Percentiles rank a stretch among this genome's conserved stretches.
Conservation (phyloP, 1,284 basidiomycete genomes). For the Sporisorium reilianum region DNA sequence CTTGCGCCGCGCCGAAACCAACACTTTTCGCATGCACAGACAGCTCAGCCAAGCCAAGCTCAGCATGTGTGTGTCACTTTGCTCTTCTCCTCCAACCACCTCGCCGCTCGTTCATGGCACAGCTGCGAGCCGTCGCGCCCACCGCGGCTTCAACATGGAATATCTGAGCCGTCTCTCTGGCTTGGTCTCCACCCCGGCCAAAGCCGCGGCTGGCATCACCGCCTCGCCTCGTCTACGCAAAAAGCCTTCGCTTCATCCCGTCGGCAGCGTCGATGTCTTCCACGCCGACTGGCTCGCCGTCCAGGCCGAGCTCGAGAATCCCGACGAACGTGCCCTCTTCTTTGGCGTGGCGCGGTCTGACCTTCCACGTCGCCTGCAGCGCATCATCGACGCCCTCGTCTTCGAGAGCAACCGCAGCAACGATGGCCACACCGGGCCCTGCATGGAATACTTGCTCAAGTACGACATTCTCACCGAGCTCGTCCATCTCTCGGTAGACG, state of each 20-base stretch:
- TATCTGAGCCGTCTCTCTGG: slow-evolving; percentile 50
- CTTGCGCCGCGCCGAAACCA: slow-evolving; percentile 10
- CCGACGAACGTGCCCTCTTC: slow-evolving; percentile 83
- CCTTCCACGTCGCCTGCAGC: slow-evolving; percentile 81
- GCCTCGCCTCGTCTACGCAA: slow-evolving; percentile 39
- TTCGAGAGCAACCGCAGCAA: slow-evolving; percentile 84
- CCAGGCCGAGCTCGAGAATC: slow-evolving; percentile 73
- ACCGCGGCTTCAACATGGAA: slow-evolving; percentile 39
- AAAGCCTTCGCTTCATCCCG: slow-evolving; percentile 41
- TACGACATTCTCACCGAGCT: slow-evolving; percentile 73
- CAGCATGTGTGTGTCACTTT: slow-evolving; percentile 4
- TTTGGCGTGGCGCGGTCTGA: slow-evolving; percentile 84
- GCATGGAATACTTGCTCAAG: slow-evolving; percentile 89
- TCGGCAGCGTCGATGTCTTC: slow-evolving; percentile 50
- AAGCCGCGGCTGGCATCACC: slow-evolving; percentile 28
- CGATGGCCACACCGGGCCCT: slow-evolving; percentile 79
- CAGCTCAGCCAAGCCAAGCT: not conserved
- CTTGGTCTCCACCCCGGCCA: slow-evolving; percentile 44
- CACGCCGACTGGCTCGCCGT: slow-evolving; percentile 47
- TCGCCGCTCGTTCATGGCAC: slow-evolving; percentile 12
- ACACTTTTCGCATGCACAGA: slow-evolving; percentile 11
- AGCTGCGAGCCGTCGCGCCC: not conserved
- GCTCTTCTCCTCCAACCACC: slow-evolving; percentile 3
- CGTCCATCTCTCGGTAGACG: slow-evolving; percentile 60
- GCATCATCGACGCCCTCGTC: slow-evolving; percentile 88